phyloP scores from a whole-genome alignment of 2,329 filamentous ascomycete species.

The Colletotrichum sp. region DNA sequence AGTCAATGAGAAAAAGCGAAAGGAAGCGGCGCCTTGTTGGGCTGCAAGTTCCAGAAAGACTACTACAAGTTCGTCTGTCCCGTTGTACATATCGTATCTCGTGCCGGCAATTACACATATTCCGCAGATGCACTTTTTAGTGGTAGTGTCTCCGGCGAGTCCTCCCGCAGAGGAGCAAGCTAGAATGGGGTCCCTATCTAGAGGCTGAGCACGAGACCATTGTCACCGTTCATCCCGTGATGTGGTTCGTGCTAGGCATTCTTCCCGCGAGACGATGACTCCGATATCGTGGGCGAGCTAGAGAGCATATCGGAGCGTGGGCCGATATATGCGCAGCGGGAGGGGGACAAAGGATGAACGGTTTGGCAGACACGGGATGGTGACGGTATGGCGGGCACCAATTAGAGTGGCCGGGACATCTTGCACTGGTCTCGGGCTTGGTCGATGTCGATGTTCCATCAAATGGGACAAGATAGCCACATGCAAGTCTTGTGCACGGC shows the following conservation, averaged over 20 bases:
- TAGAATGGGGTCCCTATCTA: neutral
- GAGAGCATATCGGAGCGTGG: neutral
- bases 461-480: neutral
- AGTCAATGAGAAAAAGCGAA: neutral
- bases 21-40: neutral
- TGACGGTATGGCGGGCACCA: neutral
- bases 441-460: neutral
- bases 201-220: slow-evolving; percentile 1
- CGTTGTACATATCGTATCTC: neutral
- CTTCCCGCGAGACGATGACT: neutral
- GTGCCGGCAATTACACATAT: neutral
- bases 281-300: neutral
- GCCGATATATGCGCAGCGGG: neutral
- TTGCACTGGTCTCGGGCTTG: neutral
- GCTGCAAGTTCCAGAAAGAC: neutral
- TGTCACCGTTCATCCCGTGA: neutral
- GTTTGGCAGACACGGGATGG: neutral
- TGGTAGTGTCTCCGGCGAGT: neutral
- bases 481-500: neutral
- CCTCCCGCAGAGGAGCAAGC: neutral
- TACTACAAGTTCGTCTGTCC: neutral
- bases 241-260: neutral
- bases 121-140: neutral
- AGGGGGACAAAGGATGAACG: neutral
- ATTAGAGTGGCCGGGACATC: neutral